Base-by-base conservation (phyloP, 768 basidiomycete species). In the Holtermanniella nyarrowii region DNA sequence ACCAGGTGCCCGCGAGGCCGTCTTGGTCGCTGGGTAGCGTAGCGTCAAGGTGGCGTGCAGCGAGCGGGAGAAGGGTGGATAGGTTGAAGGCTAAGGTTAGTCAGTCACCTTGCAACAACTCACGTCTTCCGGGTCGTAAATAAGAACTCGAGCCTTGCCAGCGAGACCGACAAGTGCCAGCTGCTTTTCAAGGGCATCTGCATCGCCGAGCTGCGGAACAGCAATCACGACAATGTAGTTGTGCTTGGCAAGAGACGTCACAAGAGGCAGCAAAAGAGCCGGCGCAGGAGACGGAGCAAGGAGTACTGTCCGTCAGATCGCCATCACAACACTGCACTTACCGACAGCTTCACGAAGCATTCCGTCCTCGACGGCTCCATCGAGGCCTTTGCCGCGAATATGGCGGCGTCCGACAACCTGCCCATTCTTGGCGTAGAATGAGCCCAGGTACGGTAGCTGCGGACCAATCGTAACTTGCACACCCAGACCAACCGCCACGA, bases 101-200 rank as follows among this genome's bases (percentile, higher is more conserved):
- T 48, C 18, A 52, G 53, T 26, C 23, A 16, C 12, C 12, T 13
- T 10, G 42, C 25, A 13, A 4, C 40, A 1, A 57, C 69, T 62
- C 50, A 70, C 69, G 26, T 70, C 69, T 24, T 66, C 65, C 5
- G 69, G 66, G 43, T 70, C 61, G 43, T 66, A 68, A 13, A 68
- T 63, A 37, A 68, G 42, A 0, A 68, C 69, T 14, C 65, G 44
- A 7, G 68, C 40, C 18, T 56, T 59, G 14, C 53, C 56, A 27
- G 56, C 59, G 46, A 59, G 60, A 14, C 62, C 59, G 14, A 65
- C 39, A 22, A 58, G 57, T 7, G 51, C 51, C 5, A 70, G 47
- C 26, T 56, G 53, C 44, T 50, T 58, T 56, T 70, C 69, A 13
- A 70, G 20, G 24, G 50, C 31, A 27, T 70, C 69, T 13, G 66